A percentile compares a stretch with the other conserved stretches of the same genome.
Evolutionary conservation across 371 early-diverging fungal species (phyloP).

Genomic region (Zychaea mexicana): DNA sequence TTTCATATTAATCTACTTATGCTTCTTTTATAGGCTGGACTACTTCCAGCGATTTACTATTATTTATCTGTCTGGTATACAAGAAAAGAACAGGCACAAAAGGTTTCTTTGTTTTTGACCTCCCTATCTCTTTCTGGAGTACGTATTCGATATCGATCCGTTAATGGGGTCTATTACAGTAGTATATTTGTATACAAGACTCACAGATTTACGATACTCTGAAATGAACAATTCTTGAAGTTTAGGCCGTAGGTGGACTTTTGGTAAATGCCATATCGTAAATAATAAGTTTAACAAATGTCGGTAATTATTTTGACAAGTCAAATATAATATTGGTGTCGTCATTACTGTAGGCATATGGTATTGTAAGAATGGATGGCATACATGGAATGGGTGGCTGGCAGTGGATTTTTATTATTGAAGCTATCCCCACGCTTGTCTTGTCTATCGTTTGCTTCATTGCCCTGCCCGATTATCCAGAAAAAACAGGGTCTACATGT

Average conservation of each 20-base stretch:
- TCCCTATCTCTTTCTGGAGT: slow-evolving; percentile 69
- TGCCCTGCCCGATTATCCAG: slow-evolving; percentile 73
- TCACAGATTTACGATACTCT: too few species aligned
- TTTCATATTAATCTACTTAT: not conserved
- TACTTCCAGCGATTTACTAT: slow-evolving; percentile 28
- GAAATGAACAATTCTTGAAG: too few species aligned
- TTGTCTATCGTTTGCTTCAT: slow-evolving; percentile 60
- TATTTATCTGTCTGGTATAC: slow-evolving; percentile 54
- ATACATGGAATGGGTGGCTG: slow-evolving; percentile 47
- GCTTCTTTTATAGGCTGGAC: slow-evolving; percentile 10
- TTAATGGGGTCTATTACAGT: too few species aligned
- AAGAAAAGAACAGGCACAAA: slow-evolving; percentile 65
- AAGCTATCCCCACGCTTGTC: slow-evolving; percentile 70
- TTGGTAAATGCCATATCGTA: too few species aligned
- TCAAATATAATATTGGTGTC: too few species aligned
- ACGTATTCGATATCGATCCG: slow-evolving; percentile 18
- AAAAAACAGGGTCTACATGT: slow-evolving; percentile 64
- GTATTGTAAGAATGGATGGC: slow-evolving; percentile 62
- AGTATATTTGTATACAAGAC: too few species aligned
- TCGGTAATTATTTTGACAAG: too few species aligned
- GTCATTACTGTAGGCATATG: slow-evolving; percentile 41
- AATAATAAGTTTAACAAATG: too few species aligned
- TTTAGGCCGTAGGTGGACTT: slow-evolving; percentile 56
- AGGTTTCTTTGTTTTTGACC: slow-evolving; percentile 70
- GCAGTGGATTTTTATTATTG: slow-evolving; percentile 78